These are phyloP conservation scores for Lasiosphaeris hirsuta DNA, from an alignment of 495 filamentous ascomycete species.

Conservation along the genomic window DNA sequence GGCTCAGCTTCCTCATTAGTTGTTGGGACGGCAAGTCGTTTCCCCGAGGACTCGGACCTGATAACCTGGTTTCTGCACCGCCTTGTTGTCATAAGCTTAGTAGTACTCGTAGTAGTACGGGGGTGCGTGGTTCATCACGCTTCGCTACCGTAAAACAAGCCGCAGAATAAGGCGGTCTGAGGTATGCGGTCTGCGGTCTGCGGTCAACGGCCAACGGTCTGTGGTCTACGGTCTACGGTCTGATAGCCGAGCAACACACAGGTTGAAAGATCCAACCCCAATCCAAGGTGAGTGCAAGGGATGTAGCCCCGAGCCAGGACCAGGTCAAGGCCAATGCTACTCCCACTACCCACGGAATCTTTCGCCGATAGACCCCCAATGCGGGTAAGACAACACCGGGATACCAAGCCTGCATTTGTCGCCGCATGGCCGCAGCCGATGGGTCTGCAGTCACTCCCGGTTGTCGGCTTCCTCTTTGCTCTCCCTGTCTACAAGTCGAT, in stretches of 20 bases:
- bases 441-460: neutral
- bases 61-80: no score
- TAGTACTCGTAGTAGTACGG: no score
- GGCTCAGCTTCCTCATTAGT: no score
- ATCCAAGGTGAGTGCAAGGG: neutral
- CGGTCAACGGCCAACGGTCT: no score
- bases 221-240: neutral
- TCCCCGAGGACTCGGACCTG: no score
- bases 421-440: neutral
- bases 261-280: conserved; percentile 1
- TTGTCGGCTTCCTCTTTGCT: neutral
- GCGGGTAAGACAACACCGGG: conserved; percentile 7
- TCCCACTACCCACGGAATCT: conserved; percentile 1
- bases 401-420: conserved; percentile 10
- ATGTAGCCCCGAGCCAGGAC: neutral
- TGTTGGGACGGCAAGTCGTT: no score
- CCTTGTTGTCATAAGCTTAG: no score
- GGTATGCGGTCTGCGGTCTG: no score
- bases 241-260: neutral
- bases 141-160: neutral
- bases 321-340: no score
- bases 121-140: no score
- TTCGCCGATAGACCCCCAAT: neutral
- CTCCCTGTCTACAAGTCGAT: neutral
- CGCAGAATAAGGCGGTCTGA: no score